Evolutionary conservation across 78 protist species (phyloP), one percentile per base, ranked within the genome.

Genomic region (Guillardia theta): DNA sequence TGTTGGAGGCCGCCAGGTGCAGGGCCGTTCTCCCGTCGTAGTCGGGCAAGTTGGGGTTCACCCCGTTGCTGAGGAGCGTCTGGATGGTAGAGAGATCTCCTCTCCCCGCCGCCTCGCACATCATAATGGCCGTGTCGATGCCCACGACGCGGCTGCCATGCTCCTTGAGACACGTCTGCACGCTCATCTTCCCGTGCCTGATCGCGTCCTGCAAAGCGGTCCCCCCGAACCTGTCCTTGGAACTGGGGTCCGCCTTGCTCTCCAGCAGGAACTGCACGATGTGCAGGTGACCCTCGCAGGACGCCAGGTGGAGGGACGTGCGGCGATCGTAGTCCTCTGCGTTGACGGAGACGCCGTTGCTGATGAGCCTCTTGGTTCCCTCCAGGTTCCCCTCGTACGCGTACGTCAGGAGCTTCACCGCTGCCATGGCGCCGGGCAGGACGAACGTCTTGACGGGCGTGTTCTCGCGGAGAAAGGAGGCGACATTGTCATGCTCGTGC

Each of bases 261-360:
- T 44, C 64, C 1, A 94, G 15, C 41, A 97, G 92, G 4, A 9
- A 62, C 46, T 43, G 36, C 1, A 97, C 96, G 47, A 70, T 58
- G 1, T 58, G 27, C 2, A 93, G 47, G 30, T 95, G 95, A 0
- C 97, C 97, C 45, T 96, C 97, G 22, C 53, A 47, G 9, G 97
- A 92, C 0, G 98, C 98, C 15, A 97, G n/a, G 76, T 97, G 97
- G 41, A 96, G 88, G 30, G 97, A 39, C 24, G 96, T 95, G 41
- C 97, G 96, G 50, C 83, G 41, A 92, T 94, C 96, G 77, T 95
- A 94, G 93, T 97, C 97, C 27, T 70, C 44, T 0, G 0, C 88
- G 80, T 94, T 92, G 43, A 88, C 22, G 54, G 76, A 36, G 30
- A 45, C 95, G 10, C 93, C 93, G 70, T 30, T 24, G 70, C 70